A percentile compares a stretch with the other conserved stretches of the same genome.
Conservation (phyloP, 176 grass and related monocot species). For the Elaeis guineensis region DNA sequence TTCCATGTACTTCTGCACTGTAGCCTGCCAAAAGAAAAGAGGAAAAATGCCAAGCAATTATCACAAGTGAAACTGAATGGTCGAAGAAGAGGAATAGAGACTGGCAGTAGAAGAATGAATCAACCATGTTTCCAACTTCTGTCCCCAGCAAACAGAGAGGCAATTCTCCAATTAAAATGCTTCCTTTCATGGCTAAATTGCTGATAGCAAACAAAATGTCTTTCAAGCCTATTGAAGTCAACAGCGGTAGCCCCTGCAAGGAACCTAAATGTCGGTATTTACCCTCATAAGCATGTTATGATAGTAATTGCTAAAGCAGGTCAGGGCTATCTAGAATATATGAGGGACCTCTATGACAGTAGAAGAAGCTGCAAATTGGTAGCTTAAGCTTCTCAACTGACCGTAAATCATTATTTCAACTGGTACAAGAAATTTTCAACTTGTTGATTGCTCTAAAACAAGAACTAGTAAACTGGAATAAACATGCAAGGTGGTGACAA, state of each 20-base stretch:
- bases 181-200: constrained; percentile 76
- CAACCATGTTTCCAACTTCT: constrained; percentile 29
- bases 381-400: too few relatives aligned
- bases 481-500: not conserved
- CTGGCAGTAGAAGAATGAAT: not conserved
- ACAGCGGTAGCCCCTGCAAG: constrained; percentile 70
- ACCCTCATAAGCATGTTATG: not conserved
- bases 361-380: too few relatives aligned
- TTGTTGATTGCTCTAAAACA: too few relatives aligned
- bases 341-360: too few relatives aligned
- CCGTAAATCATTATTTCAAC: too few relatives aligned
- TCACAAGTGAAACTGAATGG: constrained; percentile 9
- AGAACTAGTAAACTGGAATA: too few relatives aligned
- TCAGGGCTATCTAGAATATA: not conserved
- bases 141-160: constrained; percentile 27
- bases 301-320: not conserved
- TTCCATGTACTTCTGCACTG: constrained; percentile 34
- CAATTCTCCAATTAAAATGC: constrained; percentile 69
- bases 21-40: constrained; percentile 31
- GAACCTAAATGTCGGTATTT: not conserved
- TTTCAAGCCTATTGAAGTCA: constrained; percentile 34
- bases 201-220: constrained; percentile 54
- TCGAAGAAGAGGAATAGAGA: not conserved
- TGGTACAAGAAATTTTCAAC: too few relatives aligned
- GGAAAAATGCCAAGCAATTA: constrained; percentile 5